These are phyloP conservation scores for Termitomyces sp. DNA, from an alignment of 768 basidiomycete genomes.

Conservation along the genomic window DNA sequence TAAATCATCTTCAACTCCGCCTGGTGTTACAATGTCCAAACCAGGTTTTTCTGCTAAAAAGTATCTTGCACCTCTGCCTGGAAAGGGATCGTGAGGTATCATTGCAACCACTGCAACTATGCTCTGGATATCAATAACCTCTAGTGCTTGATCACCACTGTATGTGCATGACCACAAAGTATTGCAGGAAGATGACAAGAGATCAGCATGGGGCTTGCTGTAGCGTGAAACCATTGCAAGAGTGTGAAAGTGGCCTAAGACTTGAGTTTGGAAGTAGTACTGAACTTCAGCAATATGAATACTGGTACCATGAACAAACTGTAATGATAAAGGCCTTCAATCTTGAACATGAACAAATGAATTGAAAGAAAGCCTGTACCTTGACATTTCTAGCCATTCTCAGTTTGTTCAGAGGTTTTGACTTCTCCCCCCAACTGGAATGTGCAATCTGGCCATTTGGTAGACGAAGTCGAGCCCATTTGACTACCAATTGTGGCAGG, in stretches of 20 bases:
- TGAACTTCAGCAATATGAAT: background rate
- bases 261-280: background rate
- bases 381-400: background rate
- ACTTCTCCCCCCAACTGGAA: background rate
- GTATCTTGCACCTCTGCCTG: background rate
- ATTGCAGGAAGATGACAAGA: background rate
- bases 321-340: no score
- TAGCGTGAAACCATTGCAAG: slow-evolving; percentile 1
- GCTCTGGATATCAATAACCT: background rate
- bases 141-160: background rate
- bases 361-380: background rate
- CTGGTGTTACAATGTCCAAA: background rate
- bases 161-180: slow-evolving; percentile 4
- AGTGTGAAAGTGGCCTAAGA: background rate
- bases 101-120: background rate
- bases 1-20: background rate
- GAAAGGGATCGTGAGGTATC: background rate
- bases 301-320: background rate
- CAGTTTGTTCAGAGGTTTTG: background rate
- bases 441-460: background rate
- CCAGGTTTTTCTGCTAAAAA: slow-evolving; percentile 3
- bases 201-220: background rate
- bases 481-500: background rate
- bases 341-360: no score
- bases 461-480: background rate